Base-by-base conservation (phyloP, 768 basidiomycete species). In the Ramaria sp. region DNA sequence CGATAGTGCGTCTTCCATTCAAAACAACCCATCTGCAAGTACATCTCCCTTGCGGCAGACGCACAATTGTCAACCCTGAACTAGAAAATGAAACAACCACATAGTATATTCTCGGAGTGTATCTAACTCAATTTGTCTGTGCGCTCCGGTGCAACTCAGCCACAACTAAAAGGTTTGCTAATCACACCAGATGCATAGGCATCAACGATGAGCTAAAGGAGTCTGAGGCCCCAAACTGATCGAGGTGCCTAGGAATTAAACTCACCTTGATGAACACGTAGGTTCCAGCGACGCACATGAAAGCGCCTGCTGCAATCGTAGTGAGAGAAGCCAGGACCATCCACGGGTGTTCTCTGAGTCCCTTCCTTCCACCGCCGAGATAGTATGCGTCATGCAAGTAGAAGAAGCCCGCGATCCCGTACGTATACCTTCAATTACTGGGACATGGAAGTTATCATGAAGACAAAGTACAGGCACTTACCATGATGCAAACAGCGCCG, bases 401-500 rank as follows among this genome's bases (percentile, higher is more conserved):
- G 64, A 79, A 79, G 58, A 74, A 76, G 7, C 59, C 59, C 12
- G 59, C 59, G 32, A 58, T 44, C 18, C 57, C 59, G 37, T 59
- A 59, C 10, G 58, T 59, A 48, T 56, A 59, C 59, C 59, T 56
- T 18, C 22, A 55, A 12, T 7, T 3, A 7, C 13, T 10, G n/a
- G 20, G 3, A 9, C 39, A 24, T 28, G 4, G 22, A 7, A 20
- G 13, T 15, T n/a, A 16, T 52, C 6, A 54, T 44, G 1, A 77
- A n/a, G 76, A 9, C 75, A 75, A 7, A 75, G 55, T 25, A 77
- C 77, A 57, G 78, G 78, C 13, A 78, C 78, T 60, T 76, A 80
- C 76, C 78, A 79, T n/a, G 74, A 70, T 7, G 78, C 77, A 57
- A 80, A 79, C 20, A 79, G 65, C 16, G 77, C 67, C 8, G 77